A percentile compares a stretch with the other conserved stretches of the same genome.
phyloP scores from a whole-genome alignment of 345 rosid genomes.

The Pseudoturritis turrita region DNA sequence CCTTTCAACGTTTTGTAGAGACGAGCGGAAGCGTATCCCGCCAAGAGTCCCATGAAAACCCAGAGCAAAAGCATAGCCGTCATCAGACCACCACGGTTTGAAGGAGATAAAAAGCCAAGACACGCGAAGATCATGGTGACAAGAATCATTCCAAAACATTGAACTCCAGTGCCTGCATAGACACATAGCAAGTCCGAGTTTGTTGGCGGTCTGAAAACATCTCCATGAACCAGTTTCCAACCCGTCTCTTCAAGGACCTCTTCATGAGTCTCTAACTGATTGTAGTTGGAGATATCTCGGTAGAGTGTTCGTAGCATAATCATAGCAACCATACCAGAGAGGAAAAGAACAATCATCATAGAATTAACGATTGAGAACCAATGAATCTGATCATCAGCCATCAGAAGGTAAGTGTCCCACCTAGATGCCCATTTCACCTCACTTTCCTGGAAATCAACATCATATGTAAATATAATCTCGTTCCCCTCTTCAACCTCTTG shows the following conservation, averaged over 20 bases:
- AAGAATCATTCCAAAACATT: constrained; percentile 81
- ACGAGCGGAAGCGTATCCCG: constrained; percentile 77
- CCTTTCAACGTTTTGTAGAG: constrained; percentile 81
- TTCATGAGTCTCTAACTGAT: constrained; percentile 92
- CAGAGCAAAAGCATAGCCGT: constrained; percentile 84
- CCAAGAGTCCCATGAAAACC: constrained; percentile 91
- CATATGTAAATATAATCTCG: constrained; percentile 79
- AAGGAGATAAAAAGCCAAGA: constrained; percentile 89
- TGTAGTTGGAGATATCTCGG: constrained; percentile 89
- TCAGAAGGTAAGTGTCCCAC: constrained; percentile 91
- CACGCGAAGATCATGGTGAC: constrained; percentile 88
- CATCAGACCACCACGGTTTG: constrained; percentile 90
- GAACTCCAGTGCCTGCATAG: constrained; percentile 89
- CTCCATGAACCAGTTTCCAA: constrained; percentile 95
- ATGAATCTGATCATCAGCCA: constrained; percentile 95
- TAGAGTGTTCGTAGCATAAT: constrained; percentile 90
- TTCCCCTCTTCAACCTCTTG: constrained; percentile 76
- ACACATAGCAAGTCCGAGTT: constrained; percentile 75
- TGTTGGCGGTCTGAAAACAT: constrained; percentile 81
- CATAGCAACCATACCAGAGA: constrained; percentile 98
- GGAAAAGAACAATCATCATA: constrained; percentile 92
- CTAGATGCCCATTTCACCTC: constrained; percentile 94
- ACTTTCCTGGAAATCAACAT: constrained; percentile 83
- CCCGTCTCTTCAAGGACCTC: constrained; percentile 93
- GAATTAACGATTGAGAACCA: constrained; percentile 96